Base-by-base conservation (phyloP, 345 rosid genomes). In the Odontarrhena argentea region DNA sequence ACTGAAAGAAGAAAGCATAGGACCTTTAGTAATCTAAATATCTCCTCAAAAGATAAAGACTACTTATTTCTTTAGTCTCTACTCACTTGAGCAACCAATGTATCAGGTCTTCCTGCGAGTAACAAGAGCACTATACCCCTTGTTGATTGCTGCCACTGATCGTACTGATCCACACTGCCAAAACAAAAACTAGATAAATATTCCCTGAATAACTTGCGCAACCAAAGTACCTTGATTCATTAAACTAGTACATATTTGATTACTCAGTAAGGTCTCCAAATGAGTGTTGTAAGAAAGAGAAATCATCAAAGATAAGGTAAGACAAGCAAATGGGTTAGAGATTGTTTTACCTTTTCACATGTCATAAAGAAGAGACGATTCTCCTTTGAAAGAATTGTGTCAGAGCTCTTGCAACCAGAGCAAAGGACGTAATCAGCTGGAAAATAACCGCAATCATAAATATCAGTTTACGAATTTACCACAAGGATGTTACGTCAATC, bases 101-200 rank as follows among this genome's bases (percentile, higher is more conserved):
- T 8, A 35, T 65, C 67, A 87, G 14, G 82, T 70, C 47, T 73
- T 85, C 75, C 84, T 82, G 3, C 91, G 85, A 43, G 88, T 87
- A 64, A 86, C 91, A 59, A 84, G 90, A 42, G 96, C 97, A 54
- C 83, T 82, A 18, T 81, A 88, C 37, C 97, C 93, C 60, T 83
- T 81, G 77, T 87, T 85, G 67, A 88, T 87, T 4, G 85, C 88
- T 32, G 92, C 81, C 70, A 85, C 94, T 14, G 94, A 88, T 60
- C 94, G 77, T 50, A 86, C 86, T 15, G 93, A 85, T 40, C 96
- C 92, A 74, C 96, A 89, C 98, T 92, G 87, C 78, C 75, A 48
- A 55, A 40, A 48, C 34, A 47, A 38, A 9, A 50, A n/a, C 26
- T 18, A 18, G 22, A 18, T 18, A 18, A 18, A 18, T 18, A 18